Conservation (phyloP, 176 grass and related monocot species). For the Thalia dealbata region DNA sequence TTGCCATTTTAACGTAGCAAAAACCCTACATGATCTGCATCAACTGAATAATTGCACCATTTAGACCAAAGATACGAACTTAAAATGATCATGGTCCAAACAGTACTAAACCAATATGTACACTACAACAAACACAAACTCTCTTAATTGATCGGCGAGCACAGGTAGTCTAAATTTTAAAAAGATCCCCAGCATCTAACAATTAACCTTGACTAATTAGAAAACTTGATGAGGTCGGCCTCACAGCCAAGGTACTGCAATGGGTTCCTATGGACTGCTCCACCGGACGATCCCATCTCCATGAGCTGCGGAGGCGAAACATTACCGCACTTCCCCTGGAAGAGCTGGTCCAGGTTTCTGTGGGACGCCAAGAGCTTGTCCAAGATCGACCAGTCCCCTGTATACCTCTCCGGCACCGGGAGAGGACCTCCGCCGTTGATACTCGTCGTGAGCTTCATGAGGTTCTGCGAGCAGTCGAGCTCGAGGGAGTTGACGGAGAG, state of each 20-base stretch:
- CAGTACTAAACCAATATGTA: neutral
- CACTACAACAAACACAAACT: neutral
- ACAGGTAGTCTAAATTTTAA: neutral
- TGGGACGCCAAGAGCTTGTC: constrained; percentile 15
- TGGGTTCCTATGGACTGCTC: neutral
- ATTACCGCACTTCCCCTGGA: constrained; percentile 3
- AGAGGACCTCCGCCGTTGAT: neutral
- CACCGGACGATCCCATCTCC: neutral
- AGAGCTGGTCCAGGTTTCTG: constrained; percentile 12
- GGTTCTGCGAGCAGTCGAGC: constrained; percentile 13
- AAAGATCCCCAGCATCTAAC: too few species aligned
- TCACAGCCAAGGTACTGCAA: constrained; percentile 8
- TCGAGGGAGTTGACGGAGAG: constrained; percentile 1
- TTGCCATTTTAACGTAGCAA: neutral
- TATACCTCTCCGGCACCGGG: constrained; percentile 17
- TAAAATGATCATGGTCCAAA: neutral
- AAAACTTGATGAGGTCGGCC: constrained; percentile 3
- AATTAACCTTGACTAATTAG: neutral
- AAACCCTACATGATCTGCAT: neutral
- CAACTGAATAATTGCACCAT: neutral
- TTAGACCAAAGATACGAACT: neutral
- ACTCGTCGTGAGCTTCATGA: constrained; percentile 8
- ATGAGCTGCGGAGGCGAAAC: neutral
- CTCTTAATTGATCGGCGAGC: neutral
- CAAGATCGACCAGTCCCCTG: constrained; percentile 14